phyloP scores from a whole-genome alignment of 2,329 filamentous ascomycete species.

The Onygenales sp. region DNA sequence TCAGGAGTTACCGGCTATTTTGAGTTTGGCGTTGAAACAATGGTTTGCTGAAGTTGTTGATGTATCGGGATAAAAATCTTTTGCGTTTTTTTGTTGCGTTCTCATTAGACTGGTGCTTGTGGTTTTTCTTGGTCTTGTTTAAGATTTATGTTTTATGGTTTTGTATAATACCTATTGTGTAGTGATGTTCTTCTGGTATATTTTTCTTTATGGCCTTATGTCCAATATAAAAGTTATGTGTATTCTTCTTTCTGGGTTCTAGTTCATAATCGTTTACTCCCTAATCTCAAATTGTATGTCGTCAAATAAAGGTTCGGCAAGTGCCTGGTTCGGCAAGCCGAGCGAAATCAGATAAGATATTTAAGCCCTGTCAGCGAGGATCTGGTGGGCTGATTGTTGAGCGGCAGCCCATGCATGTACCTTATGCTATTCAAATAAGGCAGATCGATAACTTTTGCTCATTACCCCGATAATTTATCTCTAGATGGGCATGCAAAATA shows the following conservation, averaged over 20 bases:
- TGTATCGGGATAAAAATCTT: slow-evolving; percentile 23
- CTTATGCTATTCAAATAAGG: too few relatives aligned
- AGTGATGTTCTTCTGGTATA: background rate
- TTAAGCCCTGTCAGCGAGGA: too few relatives aligned
- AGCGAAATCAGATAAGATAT: too few relatives aligned
- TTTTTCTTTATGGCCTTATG: background rate
- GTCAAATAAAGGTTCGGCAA: too few relatives aligned
- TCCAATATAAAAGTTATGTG: too few relatives aligned
- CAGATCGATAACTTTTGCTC: too few relatives aligned
- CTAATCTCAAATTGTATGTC: too few relatives aligned
- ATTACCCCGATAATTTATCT: background rate
- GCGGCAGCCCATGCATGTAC: too few relatives aligned
- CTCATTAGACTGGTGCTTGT: background rate
- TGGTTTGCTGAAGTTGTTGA: slow-evolving; percentile 76
- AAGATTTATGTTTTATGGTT: background rate
- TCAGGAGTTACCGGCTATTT: slow-evolving; percentile 75
- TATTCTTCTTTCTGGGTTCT: too few relatives aligned
- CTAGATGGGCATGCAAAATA: background rate
- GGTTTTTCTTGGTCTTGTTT: background rate
- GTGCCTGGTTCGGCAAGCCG: too few relatives aligned
- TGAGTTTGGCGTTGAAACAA: slow-evolving; percentile 81
- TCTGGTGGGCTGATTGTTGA: too few relatives aligned
- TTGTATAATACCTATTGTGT: background rate
- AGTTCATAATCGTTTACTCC: too few relatives aligned
- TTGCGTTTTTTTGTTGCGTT: background rate